phyloP scores from a whole-genome alignment of 2,329 filamentous ascomycete species.

The Claviceps digitariae region DNA sequence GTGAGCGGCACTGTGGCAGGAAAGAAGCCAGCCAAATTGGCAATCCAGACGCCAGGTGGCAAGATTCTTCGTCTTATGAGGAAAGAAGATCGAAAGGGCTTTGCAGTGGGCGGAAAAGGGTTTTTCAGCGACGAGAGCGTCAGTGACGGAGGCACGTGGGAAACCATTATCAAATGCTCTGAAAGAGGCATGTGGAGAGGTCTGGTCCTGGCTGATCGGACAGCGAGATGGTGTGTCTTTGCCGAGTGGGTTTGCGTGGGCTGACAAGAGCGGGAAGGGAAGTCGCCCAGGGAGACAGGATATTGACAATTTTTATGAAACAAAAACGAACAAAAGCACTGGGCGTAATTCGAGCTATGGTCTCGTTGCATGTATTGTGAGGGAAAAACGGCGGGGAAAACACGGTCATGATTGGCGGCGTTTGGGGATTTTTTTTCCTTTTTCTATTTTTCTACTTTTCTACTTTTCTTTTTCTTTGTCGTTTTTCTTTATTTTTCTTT shows the following conservation, averaged over 20 bases:
- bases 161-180: slow-evolving; percentile 82
- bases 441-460: too few relatives aligned
- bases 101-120: slow-evolving; percentile 31
- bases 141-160: slow-evolving; percentile 66
- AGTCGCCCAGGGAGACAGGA: background rate
- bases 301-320: background rate
- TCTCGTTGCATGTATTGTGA: background rate
- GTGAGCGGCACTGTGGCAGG: slow-evolving; percentile 38
- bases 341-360: background rate
- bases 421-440: background rate
- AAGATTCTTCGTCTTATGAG: slow-evolving; percentile 84
- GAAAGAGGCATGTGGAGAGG: slow-evolving; percentile 72
- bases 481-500: too few relatives aligned
- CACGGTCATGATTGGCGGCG: background rate
- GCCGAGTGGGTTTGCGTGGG: slow-evolving; percentile 62
- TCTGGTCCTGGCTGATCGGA: slow-evolving; percentile 69
- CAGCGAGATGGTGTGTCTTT: slow-evolving; percentile 83
- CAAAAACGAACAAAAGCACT: background rate
- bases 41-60: slow-evolving; percentile 84
- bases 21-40: slow-evolving; percentile 86
- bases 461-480: background rate
- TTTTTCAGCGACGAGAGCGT: slow-evolving; percentile 36
- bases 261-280: slow-evolving; percentile 8
- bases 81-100: slow-evolving; percentile 55
- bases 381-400: background rate